Evolutionary conservation across 768 basidiomycete species (phyloP).

Genomic region (Lactifluus piperatus): DNA sequence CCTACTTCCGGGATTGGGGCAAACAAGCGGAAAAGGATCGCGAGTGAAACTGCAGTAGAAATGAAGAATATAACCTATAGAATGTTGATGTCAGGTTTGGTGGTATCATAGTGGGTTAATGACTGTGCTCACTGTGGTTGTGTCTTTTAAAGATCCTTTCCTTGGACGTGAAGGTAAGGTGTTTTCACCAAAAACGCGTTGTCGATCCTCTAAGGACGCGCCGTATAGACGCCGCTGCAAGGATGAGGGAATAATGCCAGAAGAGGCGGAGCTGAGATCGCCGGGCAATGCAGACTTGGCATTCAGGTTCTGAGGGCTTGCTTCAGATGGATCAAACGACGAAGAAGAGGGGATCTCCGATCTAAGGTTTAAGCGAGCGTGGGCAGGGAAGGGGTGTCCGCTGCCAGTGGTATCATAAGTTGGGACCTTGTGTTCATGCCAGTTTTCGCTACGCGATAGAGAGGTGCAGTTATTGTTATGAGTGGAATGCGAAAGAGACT

Average conservation of each 20-base stretch:
- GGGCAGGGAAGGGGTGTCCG: too few relatives aligned
- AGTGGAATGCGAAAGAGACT: too few relatives aligned
- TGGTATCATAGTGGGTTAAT: background rate
- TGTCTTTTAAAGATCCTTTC: constrained; percentile 50
- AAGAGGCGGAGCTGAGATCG: too few relatives aligned
- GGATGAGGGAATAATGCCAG: background rate
- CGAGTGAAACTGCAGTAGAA: constrained; percentile 86
- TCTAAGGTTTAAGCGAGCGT: too few relatives aligned
- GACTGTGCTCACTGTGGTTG: constrained; percentile 41
- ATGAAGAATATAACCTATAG: constrained; percentile 78
- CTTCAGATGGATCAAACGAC: background rate
- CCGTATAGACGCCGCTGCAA: constrained; percentile 22
- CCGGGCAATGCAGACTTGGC: too few relatives aligned
- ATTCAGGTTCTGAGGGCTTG: background rate
- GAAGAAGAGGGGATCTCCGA: too few relatives aligned
- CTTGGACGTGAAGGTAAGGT: constrained; percentile 39
- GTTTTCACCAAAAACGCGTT: constrained; percentile 45
- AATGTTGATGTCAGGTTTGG: constrained; percentile 30
- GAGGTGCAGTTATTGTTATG: too few relatives aligned
- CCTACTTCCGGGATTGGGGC: constrained; percentile 52
- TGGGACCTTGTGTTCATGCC: too few relatives aligned
- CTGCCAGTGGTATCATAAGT: too few relatives aligned
- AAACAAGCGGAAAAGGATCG: constrained; percentile 93
- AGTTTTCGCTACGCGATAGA: too few relatives aligned
- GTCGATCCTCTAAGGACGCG: constrained; percentile 35